Base-by-base conservation (phyloP, 768 basidiomycete species). In the Leccinum incarnatum region DNA sequence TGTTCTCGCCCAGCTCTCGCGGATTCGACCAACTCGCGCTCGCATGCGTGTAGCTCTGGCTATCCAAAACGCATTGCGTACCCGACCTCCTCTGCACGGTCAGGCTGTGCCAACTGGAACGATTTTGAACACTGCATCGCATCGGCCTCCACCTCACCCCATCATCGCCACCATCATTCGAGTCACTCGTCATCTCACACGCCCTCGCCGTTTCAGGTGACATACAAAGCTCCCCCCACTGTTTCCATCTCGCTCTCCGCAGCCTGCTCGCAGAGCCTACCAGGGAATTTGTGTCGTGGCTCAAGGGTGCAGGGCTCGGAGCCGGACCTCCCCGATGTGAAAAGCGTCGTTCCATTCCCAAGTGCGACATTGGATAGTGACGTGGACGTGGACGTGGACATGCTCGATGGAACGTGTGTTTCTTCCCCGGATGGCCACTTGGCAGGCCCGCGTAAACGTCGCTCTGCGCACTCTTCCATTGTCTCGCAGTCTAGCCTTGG, bases 191-290 rank as follows among this genome's bases (percentile, higher is more conserved):
- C 42, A 19, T 45, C 51, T 12, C 51, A 56, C 27, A 25, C 59
- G 8, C 37, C 57, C 19, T 64, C 66, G n/a, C 62, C 57, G 19
- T 75, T 67, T 51, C 57, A 49, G 0, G 59, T 65, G 45, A 56
- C 69, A n/a, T 61, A 49, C 57, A 78, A 78, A 54, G 75, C 75
- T 10, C 69, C 70, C 4, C 74, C 77, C 5, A 78, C 77, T 1
- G 71, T 78, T 25, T 77, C 72, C 6, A 65, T 78, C 48, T 77
- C 75, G 0, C 62, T 78, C 49, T 74, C 77, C 49, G 75, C 71
- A 23, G 70, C 68, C 37, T 65, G 70, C 21, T 72, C 70, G 51
- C 73, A 64, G 52, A 63, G 36, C 12, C 42, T 54, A 2, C 54
- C 56, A 7, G 55, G 54, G 29, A 46, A 56, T 10, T 47, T 10